Evolutionary conservation across 2,329 filamentous ascomycete species (phyloP).

Genomic region (Coleophoma crateriformis): DNA sequence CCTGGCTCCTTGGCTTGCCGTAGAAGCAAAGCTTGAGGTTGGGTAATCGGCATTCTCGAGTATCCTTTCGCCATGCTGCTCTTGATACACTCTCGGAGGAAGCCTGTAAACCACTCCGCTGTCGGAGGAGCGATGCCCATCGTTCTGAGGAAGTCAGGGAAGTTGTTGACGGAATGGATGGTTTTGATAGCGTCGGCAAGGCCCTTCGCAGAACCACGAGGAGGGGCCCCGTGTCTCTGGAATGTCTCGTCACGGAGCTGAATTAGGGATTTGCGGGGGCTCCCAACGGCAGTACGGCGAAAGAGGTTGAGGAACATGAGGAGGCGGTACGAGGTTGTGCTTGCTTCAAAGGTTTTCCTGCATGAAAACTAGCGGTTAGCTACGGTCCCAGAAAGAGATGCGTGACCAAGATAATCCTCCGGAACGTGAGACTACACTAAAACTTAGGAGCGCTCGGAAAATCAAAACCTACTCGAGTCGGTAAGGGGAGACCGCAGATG

Average conservation of each 20-base stretch:
- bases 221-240: conserved; percentile 38
- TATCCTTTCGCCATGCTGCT: conserved; percentile 30
- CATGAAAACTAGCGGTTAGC: too few relatives aligned
- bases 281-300: conserved; percentile 35
- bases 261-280: conserved; percentile 26
- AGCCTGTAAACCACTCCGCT: conserved; percentile 22
- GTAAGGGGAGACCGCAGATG: conserved; percentile 34
- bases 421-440: too few relatives aligned
- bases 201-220: conserved; percentile 29
- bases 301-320: conserved; percentile 49
- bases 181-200: conserved; percentile 37
- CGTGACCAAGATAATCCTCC: too few relatives aligned
- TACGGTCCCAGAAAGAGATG: too few relatives aligned
- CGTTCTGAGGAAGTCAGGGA: conserved; percentile 33
- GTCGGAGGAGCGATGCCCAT: conserved; percentile 33
- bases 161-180: conserved; percentile 35
- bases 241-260: conserved; percentile 40
- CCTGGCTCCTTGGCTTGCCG: conserved; percentile 13
- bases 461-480: conserved; percentile 27
- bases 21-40: conserved; percentile 16
- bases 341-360: conserved; percentile 37
- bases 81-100: conserved; percentile 29
- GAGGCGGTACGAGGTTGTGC: conserved; percentile 40
- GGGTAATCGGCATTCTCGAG: conserved; percentile 15
- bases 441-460: too few relatives aligned